Evolutionary conservation across 1,284 basidiomycete genomes (phyloP).

Genomic region (Boletus subluridellus): DNA sequence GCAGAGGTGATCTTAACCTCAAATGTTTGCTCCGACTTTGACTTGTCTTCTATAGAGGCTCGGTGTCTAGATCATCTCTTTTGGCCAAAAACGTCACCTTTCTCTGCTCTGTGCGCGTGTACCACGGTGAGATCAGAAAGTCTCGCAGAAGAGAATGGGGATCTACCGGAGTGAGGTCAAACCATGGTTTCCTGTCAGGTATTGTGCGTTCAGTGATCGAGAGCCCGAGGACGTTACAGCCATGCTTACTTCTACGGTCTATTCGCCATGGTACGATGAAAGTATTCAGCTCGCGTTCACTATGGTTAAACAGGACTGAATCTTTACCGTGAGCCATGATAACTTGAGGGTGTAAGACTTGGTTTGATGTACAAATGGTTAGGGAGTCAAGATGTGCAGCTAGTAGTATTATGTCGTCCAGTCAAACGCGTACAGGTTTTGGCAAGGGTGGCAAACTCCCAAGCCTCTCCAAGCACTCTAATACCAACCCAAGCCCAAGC

Average conservation of each 20-base stretch:
- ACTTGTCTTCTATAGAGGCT: constrained; percentile 5
- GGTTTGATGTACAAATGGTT: neutral
- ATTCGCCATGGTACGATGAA: neutral
- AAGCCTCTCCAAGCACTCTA: constrained; percentile 56
- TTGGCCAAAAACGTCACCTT: constrained; percentile 11
- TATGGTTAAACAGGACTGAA: neutral
- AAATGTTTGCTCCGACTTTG: constrained; percentile 23
- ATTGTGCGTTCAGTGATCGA: constrained; percentile 1
- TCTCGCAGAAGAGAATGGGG: neutral
- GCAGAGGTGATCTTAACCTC: constrained; percentile 20
- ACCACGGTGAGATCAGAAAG: constrained; percentile 3
- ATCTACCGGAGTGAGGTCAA: constrained; percentile 17
- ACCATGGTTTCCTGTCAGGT: constrained; percentile 15
- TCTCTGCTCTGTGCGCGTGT: constrained; percentile 9
- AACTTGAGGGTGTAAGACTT: neutral
- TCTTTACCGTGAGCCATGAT: constrained; percentile 25
- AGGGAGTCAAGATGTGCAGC: neutral
- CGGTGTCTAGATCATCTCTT: neutral
- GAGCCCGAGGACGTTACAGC: neutral
- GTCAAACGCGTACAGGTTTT: constrained; percentile 5
- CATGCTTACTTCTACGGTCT: constrained; percentile 21
- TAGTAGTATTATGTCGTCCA: neutral
- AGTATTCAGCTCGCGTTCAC: constrained; percentile 7
- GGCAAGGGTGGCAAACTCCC: constrained; percentile 25
- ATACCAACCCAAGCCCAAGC: constrained; percentile 55